phyloP scores from a whole-genome alignment of 2,329 filamentous ascomycete species.

The Colletotrichum sp. region DNA sequence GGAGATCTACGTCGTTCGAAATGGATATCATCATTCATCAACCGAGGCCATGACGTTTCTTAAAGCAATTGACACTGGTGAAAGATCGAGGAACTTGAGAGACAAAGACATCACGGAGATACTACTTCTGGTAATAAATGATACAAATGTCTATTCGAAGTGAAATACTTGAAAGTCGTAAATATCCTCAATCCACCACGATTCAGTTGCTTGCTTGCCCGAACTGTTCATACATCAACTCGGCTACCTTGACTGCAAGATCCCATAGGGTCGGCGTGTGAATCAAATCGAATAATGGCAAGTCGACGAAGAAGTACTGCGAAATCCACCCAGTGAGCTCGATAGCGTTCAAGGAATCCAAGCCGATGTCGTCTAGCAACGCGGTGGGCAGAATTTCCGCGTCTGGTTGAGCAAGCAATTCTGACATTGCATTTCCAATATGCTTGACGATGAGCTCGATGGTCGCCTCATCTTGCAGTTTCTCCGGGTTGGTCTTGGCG shows the following conservation, averaged over 20 bases:
- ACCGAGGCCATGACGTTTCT: too few relatives aligned
- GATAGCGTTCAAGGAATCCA: neutral
- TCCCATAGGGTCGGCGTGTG: neutral
- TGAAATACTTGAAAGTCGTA: neutral
- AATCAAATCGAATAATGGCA: neutral
- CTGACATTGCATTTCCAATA: neutral
- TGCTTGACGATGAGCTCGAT: neutral
- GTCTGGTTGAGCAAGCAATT: neutral
- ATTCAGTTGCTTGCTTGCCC: neutral
- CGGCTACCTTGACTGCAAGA: neutral
- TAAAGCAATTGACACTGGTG: neutral
- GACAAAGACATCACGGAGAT: rapidly evolving
- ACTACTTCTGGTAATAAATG: rapidly evolving
- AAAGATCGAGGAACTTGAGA: neutral
- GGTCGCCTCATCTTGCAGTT: neutral
- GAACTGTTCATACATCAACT: neutral
- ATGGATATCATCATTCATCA: neutral
- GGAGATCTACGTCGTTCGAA: neutral
- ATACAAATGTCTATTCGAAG: neutral
- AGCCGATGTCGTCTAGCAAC: neutral
- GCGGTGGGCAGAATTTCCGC: neutral
- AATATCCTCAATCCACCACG: neutral
- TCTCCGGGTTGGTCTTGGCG: neutral
- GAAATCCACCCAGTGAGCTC: neutral
- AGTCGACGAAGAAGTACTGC: neutral